These are phyloP conservation scores for Candida alai DNA, from an alignment of 805 yeast genomes.

Conservation along the genomic window DNA sequence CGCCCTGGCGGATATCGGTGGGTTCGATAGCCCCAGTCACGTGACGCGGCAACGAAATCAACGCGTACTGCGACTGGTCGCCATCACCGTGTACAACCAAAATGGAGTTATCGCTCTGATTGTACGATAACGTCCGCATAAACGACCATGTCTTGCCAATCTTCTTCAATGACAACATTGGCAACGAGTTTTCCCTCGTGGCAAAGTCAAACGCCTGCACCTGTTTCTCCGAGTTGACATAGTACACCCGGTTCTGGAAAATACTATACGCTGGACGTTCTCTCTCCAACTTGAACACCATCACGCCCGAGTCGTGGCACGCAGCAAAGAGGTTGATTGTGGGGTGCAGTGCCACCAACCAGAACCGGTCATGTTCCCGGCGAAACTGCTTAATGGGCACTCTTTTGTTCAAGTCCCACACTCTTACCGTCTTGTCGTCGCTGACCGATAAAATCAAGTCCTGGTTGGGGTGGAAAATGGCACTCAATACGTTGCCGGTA, in stretches of 20 bases:
- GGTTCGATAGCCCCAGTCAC: constrained; percentile 94
- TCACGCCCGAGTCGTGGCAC: constrained; percentile 95
- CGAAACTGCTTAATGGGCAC: constrained; percentile 91
- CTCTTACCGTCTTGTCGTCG: constrained; percentile 93
- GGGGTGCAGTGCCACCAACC: constrained; percentile 91
- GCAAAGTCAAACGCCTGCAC: constrained; percentile 74
- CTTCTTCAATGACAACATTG: constrained; percentile 78
- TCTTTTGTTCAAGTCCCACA: constrained; percentile 95
- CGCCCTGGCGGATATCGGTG: constrained; percentile 70
- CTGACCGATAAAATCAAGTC: constrained; percentile 90
- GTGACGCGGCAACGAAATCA: constrained; percentile 77
- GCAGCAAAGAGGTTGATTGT: constrained; percentile 89
- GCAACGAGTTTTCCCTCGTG: constrained; percentile 62
- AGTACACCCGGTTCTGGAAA: constrained; percentile 70
- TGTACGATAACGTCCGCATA: constrained; percentile 79
- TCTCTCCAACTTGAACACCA: constrained; percentile 95
- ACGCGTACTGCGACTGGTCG: constrained; percentile 64
- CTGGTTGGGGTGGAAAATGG: constrained; percentile 88
- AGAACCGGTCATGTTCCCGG: constrained; percentile 90
- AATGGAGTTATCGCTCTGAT: constrained; percentile 87
- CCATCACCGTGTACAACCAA: constrained; percentile 77
- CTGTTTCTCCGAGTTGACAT: constrained; percentile 79
- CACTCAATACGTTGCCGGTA: constrained; percentile 86
- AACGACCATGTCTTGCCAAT: constrained; percentile 85
- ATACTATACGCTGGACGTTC: constrained; percentile 90